These are phyloP conservation scores for Aspergillus oerlinghausenensis DNA, from an alignment of 2,329 filamentous ascomycete species.

Conservation along the genomic window DNA sequence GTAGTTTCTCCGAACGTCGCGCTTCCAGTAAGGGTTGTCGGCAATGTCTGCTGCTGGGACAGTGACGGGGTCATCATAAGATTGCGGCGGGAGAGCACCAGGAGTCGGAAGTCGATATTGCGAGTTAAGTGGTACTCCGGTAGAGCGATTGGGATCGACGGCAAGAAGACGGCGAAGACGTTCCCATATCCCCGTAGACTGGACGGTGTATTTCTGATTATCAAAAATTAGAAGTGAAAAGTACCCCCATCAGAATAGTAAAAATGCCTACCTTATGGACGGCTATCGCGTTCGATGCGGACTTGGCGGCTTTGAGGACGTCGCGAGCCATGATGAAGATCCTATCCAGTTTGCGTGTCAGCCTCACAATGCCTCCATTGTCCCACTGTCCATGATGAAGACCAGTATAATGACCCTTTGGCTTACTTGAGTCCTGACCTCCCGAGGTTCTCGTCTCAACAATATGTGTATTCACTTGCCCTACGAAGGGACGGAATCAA, in stretches of 20 bases:
- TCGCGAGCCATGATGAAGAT: constrained; percentile 33
- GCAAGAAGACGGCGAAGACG: constrained; percentile 70
- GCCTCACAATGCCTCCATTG: neutral
- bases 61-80: constrained; percentile 79
- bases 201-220: constrained; percentile 86
- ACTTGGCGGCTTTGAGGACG: constrained; percentile 36
- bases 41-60: constrained; percentile 80
- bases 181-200: constrained; percentile 86
- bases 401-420: neutral
- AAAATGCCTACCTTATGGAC: constrained; percentile 31
- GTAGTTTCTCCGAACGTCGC: constrained; percentile 79
- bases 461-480: neutral
- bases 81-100: constrained; percentile 63
- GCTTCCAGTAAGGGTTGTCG: constrained; percentile 95
- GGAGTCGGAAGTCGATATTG: constrained; percentile 86
- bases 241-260: neutral
- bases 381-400: neutral
- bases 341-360: constrained; percentile 16
- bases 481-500: neutral
- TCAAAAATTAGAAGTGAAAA: neutral
- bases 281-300: constrained; percentile 34
- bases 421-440: neutral
- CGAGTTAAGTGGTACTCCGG: constrained; percentile 86
- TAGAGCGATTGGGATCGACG: constrained; percentile 82
- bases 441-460: neutral